phyloP scores from a whole-genome alignment of 495 filamentous ascomycete genomes.

The Penicillium turbatum region DNA sequence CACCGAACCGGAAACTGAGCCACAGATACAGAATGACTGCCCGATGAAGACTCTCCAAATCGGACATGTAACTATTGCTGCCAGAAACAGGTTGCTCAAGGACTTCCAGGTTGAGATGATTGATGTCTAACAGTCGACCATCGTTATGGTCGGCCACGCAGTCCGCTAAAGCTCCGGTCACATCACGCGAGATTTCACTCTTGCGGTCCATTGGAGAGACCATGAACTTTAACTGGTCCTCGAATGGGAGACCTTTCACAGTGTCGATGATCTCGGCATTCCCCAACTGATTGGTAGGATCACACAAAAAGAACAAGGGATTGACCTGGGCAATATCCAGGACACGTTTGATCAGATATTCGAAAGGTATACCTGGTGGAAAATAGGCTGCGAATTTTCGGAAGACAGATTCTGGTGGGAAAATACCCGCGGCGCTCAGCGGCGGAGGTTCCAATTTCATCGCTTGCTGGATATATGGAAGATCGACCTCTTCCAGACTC shows the following conservation, averaged over 20 bases:
- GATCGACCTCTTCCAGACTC: constrained; percentile 67
- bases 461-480: constrained; percentile 54
- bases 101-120: constrained; percentile 59
- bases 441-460: constrained; percentile 61
- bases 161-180: constrained; percentile 56
- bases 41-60: constrained; percentile 75
- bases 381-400: constrained; percentile 74
- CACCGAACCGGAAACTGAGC: constrained; percentile 68
- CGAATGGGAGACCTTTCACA: constrained; percentile 57
- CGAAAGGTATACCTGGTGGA: constrained; percentile 68
- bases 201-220: constrained; percentile 54
- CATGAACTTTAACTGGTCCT: constrained; percentile 72
- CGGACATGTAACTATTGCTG: constrained; percentile 51
- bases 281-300: constrained; percentile 50
- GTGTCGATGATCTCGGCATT: constrained; percentile 68
- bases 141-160: constrained; percentile 61
- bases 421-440: constrained; percentile 67
- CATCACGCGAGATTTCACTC: constrained; percentile 19
- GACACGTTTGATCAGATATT: constrained; percentile 69
- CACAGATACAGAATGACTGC: constrained; percentile 80
- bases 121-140: constrained; percentile 64
- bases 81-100: constrained; percentile 51
- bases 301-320: constrained; percentile 69
- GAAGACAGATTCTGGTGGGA: constrained; percentile 61
- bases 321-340: constrained; percentile 58